phyloP scores from a whole-genome alignment of 2,329 filamentous ascomycete species.

The Aspergillus pseudoviridinutans region DNA sequence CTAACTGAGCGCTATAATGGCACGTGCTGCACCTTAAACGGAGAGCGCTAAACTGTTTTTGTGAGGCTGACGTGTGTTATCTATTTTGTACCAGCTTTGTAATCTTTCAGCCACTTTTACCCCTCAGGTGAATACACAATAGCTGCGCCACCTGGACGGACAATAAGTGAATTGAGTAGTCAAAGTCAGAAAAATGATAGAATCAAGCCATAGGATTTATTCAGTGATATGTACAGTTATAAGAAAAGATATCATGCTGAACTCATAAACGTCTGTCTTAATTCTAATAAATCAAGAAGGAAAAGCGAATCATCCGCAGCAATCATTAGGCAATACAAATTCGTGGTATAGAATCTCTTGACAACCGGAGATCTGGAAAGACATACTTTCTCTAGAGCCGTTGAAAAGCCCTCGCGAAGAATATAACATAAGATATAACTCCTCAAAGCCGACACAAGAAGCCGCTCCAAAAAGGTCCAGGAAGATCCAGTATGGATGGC shows the following conservation, averaged over 20 bases:
- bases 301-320: constrained; percentile 10
- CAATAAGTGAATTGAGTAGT: background rate
- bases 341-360: constrained; percentile 15
- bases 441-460: constrained; percentile 4
- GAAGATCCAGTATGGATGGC: constrained; percentile 10
- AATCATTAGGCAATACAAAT: constrained; percentile 26
- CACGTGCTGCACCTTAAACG: background rate
- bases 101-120: background rate
- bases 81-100: background rate
- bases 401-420: constrained; percentile 10
- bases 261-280: constrained; percentile 2
- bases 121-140: background rate
- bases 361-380: constrained; percentile 13
- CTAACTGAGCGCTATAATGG: background rate
- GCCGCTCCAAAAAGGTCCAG: constrained; percentile 11
- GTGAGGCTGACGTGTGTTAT: background rate
- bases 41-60: background rate
- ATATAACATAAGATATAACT: constrained; percentile 13
- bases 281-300: constrained; percentile 8
- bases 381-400: constrained; percentile 4
- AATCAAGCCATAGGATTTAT: background rate
- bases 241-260: background rate
- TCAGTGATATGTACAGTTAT: background rate
- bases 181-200: background rate
- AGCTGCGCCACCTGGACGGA: background rate